Conservation (phyloP, 352 stramenopile genomes). For the Phytophthora gonapodyides region DNA sequence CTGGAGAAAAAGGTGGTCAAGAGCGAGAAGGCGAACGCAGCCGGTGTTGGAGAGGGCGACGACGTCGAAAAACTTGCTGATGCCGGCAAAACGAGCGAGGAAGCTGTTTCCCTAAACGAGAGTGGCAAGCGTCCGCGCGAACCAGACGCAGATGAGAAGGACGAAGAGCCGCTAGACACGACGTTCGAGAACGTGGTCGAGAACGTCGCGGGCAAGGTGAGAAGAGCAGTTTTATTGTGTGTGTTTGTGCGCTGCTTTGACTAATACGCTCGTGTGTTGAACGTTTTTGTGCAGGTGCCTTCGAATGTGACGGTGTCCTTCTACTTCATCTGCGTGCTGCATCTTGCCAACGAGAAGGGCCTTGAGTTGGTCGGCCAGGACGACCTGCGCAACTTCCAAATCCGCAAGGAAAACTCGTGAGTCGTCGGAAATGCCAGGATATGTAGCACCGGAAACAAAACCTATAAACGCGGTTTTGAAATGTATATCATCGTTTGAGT, state of each 20-base stretch:
- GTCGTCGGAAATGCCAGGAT: slow-evolving; percentile 10
- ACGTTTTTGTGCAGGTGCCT: slow-evolving; percentile 61
- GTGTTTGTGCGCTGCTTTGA: slow-evolving; percentile 1
- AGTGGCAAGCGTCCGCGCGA: slow-evolving; percentile 40
- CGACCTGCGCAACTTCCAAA: slow-evolving; percentile 78
- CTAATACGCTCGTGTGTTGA: slow-evolving; percentile 8
- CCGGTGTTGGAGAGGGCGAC: not conserved
- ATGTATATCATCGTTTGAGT: slow-evolving; percentile 34
- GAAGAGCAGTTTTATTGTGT: not conserved
- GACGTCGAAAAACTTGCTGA: not conserved
- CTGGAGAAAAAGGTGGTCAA: slow-evolving; percentile 52
- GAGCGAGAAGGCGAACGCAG: slow-evolving; percentile 18
- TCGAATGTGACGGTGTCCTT: slow-evolving; percentile 96
- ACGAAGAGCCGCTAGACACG: slow-evolving; percentile 37
- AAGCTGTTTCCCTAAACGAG: slow-evolving; percentile 26
- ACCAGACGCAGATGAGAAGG: slow-evolving; percentile 26
- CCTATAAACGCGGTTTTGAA: slow-evolving; percentile 25
- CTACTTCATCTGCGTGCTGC: slow-evolving; percentile 99
- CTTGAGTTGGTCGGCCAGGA: slow-evolving; percentile 86
- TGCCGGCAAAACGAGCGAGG: slow-evolving; percentile 2
- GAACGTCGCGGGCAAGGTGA: slow-evolving; percentile 84
- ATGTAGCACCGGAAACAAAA: slow-evolving; percentile 19
- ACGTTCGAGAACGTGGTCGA: slow-evolving; percentile 93
- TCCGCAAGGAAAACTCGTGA: slow-evolving; percentile 48
- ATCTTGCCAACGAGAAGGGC: slow-evolving; percentile 99